Conservation (phyloP, 148 eudicot species). For the Chenopodium album region DNA sequence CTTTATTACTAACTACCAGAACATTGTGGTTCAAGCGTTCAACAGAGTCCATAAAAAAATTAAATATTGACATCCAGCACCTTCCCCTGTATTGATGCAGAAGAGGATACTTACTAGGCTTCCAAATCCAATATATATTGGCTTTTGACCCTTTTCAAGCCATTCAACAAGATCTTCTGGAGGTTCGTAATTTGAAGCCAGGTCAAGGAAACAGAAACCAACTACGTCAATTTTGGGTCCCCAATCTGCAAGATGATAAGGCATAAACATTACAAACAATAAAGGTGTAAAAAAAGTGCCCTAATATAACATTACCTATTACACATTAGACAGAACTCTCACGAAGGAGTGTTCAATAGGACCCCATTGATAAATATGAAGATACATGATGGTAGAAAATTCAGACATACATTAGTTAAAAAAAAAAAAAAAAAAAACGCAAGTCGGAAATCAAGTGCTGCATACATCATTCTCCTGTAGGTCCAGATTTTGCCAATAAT, state of each 20-base stretch:
- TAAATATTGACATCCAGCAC: background rate
- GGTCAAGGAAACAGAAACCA: constrained; percentile 93
- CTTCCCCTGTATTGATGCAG: background rate
- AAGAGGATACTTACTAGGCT: constrained; percentile 67
- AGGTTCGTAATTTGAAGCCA: constrained; percentile 75
- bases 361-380: background rate
- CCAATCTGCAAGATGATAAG: constrained; percentile 62
- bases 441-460: background rate
- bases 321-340: background rate
- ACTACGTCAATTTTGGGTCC: constrained; percentile 91
- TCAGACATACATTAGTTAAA: background rate
- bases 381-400: background rate
- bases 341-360: background rate
- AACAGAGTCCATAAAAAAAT: background rate
- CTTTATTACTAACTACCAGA: background rate
- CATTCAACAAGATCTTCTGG: constrained; percentile 72
- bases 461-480: background rate
- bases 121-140: constrained; percentile 91
- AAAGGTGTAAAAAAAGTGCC: background rate
- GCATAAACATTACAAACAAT: background rate
- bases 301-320: background rate
- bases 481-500: background rate
- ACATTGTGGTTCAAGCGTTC: background rate
- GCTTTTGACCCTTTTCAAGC: constrained; percentile 68
- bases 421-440: background rate